Evolutionary conservation across 1,284 basidiomycete species (phyloP).

Genomic region (Ganoderma leucocontextum): DNA sequence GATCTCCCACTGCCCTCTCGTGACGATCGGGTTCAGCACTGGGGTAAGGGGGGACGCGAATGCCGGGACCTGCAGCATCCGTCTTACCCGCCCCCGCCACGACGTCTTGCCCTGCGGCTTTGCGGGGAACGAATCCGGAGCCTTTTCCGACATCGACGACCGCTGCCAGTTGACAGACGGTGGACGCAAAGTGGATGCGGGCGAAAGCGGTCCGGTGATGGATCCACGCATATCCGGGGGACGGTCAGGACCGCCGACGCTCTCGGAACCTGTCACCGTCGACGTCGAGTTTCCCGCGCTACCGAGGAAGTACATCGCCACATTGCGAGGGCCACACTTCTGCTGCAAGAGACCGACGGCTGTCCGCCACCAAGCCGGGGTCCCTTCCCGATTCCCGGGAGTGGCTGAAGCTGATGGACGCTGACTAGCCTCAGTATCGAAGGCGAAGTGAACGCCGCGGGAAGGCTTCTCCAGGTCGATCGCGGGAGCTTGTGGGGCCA

Average conservation of each 20-base stretch:
- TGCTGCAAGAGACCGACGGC: constrained; percentile 39
- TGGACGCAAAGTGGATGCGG: constrained; percentile 29
- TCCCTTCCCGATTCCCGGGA: constrained; percentile 16
- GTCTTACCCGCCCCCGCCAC: constrained; percentile 50
- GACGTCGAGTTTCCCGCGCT: constrained; percentile 14
- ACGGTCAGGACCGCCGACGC: background rate
- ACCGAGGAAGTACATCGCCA: constrained; percentile 34
- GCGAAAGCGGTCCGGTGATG: constrained; percentile 24
- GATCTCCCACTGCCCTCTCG: constrained; percentile 81
- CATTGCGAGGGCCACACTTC: constrained; percentile 43
- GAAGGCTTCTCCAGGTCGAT: constrained; percentile 24
- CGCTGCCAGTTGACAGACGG: constrained; percentile 23
- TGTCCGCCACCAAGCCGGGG: constrained; percentile 29
- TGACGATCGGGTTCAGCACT: constrained; percentile 72
- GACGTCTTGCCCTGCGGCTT: constrained; percentile 18
- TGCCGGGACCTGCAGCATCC: constrained; percentile 68
- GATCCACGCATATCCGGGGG: constrained; percentile 2
- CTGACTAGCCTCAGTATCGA: constrained; percentile 10
- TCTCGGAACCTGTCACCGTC: constrained; percentile 2
- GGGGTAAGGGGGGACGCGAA: constrained; percentile 74
- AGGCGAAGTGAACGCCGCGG: constrained; percentile 28
- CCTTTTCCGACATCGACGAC: constrained; percentile 24
- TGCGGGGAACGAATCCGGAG: constrained; percentile 8
- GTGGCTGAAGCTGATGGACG: constrained; percentile 13
- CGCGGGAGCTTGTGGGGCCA: constrained; percentile 3